phyloP scores from a whole-genome alignment of 345 rosid species.

The Punica granatum region DNA sequence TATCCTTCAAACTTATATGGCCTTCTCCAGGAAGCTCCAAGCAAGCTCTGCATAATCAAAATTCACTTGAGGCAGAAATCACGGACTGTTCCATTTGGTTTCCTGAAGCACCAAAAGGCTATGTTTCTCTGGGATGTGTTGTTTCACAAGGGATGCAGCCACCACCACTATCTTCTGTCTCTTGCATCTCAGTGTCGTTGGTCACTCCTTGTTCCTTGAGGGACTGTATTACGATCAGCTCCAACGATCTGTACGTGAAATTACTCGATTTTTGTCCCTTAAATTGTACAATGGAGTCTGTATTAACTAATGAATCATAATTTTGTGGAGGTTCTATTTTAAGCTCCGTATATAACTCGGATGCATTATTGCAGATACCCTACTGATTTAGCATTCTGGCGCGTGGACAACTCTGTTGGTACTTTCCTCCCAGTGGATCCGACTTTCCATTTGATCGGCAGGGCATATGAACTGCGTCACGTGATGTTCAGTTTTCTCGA shows the following conservation, averaged over 20 bases:
- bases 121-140: slow-evolving; percentile 83
- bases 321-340: neutral
- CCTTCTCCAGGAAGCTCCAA: slow-evolving; percentile 41
- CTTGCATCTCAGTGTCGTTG: slow-evolving; percentile 67
- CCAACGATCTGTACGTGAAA: slow-evolving; percentile 47
- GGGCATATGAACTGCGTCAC: slow-evolving; percentile 73
- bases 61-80: slow-evolving; percentile 19
- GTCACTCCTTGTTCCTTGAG: slow-evolving; percentile 84
- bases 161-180: slow-evolving; percentile 62
- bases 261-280: neutral
- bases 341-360: neutral
- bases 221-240: slow-evolving; percentile 71
- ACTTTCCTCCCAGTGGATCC: slow-evolving; percentile 86
- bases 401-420: slow-evolving; percentile 73
- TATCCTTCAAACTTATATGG: slow-evolving; percentile 75
- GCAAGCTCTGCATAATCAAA: slow-evolving; percentile 15
- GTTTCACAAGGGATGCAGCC: slow-evolving; percentile 57
- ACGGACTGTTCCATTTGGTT: slow-evolving; percentile 71
- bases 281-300: neutral
- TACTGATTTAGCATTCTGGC: slow-evolving; percentile 80
- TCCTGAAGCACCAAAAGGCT: slow-evolving; percentile 89
- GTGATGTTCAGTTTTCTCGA: slow-evolving; percentile 50
- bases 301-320: neutral
- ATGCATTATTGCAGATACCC: slow-evolving; percentile 39
- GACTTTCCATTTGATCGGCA: slow-evolving; percentile 38